Evolutionary conservation across 2,329 filamentous ascomycete genomes (phyloP), one percentile per base, ranked within the genome.

Genomic region (Cadophora sp.): DNA sequence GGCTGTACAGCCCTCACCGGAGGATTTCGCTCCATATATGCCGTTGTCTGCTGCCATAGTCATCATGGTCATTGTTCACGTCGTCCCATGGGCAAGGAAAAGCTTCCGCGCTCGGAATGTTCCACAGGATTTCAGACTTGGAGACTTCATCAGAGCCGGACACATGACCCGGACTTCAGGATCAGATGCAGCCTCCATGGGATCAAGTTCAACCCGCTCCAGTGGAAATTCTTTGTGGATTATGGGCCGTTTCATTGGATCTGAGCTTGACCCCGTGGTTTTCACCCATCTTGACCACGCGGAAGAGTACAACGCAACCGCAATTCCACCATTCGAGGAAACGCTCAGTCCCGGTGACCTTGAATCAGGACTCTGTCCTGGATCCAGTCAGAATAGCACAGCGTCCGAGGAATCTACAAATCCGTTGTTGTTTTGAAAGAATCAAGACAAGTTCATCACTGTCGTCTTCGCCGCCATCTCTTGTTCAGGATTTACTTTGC

Each of bases 191-290:
- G 65, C 53, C 26, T 53, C 43, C 4, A 19, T 64, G 12, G 65
- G 58, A n/a, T 43, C 65, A 46, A 4, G 40, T 19, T 67, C 65
- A 29, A 50, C 26, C 14, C 60, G n/a, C 46, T 62, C 60, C 60
- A 62, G 46, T 37, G 43, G n/a, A 51, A 1, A 34, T 51, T 26
- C 14, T 14, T 9, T 31, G 43, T 46, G 43, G 60, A 34, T 51
- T 12, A 50, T 64, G 26, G 19, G 7, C 51, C 26, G 29, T 22
- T 51, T 27, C 4, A 22, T 34, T 24, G 26, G 1, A 34, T 56
- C 31, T 16, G 22, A 26, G 26, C 14, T 1, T 50, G 8, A 67
- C n/a, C 40, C 65, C 7, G 6, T 56, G 51, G 65, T 27, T 3
- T 63, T 67, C 22, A 31, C n/a, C 24, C 59, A 62, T 31, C 24